Evolutionary conservation across 2,329 filamentous ascomycete genomes (phyloP), one percentile per base, ranked within the genome.

Genomic region (Aspergillus sclerotialis): DNA sequence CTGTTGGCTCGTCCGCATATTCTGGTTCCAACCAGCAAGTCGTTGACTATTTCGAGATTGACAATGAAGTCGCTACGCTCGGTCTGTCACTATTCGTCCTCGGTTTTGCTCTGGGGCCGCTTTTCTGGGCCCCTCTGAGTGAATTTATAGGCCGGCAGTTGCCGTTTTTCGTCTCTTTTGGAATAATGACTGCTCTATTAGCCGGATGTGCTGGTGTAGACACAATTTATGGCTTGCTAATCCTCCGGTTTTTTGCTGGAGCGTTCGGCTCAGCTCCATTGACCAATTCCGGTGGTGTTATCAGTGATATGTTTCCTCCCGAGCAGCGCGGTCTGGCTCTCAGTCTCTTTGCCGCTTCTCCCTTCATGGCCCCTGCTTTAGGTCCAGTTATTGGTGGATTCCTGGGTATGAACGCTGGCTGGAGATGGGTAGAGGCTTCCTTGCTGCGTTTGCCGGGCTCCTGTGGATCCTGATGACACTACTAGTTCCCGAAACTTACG

Each of bases 211-310:
- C 68, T 10, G 62, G 70, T 0, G 26, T 18, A 9, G 60, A 70
- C 28, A 74, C 68, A 42, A 75, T 80, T 40, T 61, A 61, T 25
- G 69, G 72, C 1, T 63, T 83, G 3, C 53, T 82, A 18, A 65
- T 80, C 10, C 59, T 80, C 14, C 70, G 79, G 30, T 81, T 82
- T 63, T 55, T 67, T 23, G 63, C 63, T 31, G 64, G 62, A 15
- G 47, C 60, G 2, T 63, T 65, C 13, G 30, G 33, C 7, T 29
- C 33, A 7, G 31, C 33, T 10, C 37, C 37, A 3, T 28, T 39
- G 9, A 12, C 17, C 32, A 28, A 34, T 16, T 27, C 24, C 1
- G 25, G 25, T 11, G 25, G 25, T 10, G 19, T 23, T 10, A 23
- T 23, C 19, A 23, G 19, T 10, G 19, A 23, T 10, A 23, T 23